Evolutionary conservation across 2,329 filamentous ascomycete genomes (phyloP).

Genomic region (Grosmannia serpens): DNA sequence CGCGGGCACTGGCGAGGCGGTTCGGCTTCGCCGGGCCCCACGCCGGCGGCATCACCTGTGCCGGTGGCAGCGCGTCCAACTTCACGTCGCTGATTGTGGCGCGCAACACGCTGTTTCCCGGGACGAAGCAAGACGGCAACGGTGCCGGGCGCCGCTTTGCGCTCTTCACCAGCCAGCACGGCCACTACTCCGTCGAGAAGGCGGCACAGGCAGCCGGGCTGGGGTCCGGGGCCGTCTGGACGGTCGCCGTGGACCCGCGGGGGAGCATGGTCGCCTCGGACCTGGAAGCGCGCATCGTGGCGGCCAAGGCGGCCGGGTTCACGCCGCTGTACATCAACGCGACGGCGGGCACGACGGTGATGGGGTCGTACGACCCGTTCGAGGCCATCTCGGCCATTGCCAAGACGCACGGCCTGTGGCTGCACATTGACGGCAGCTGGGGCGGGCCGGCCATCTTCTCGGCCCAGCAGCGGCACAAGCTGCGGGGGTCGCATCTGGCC

Average conservation of each 20-base stretch:
- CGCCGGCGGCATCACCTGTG: constrained; percentile 64
- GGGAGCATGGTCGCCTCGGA: constrained; percentile 61
- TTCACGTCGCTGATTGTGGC: constrained; percentile 76
- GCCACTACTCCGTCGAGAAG: constrained; percentile 92
- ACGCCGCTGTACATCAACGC: constrained; percentile 93
- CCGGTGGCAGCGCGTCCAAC: constrained; percentile 78
- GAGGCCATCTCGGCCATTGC: constrained; percentile 58
- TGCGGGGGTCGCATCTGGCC: constrained; percentile 61
- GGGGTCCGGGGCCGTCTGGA: constrained; percentile 60
- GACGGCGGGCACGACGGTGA: constrained; percentile 87
- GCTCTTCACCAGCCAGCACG: constrained; percentile 79
- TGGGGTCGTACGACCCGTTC: constrained; percentile 81
- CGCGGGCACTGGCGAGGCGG: constrained; percentile 57
- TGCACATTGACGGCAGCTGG: constrained; percentile 91
- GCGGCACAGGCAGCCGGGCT: constrained; percentile 85
- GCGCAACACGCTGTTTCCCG: constrained; percentile 72
- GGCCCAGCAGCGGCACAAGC: constrained; percentile 46
- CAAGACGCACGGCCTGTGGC: constrained; percentile 63
- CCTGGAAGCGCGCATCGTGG: constrained; percentile 50
- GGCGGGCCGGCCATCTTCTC: constrained; percentile 77
- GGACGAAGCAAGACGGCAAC: constrained; percentile 65
- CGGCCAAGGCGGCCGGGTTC: constrained; percentile 53
- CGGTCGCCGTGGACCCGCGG: constrained; percentile 58
- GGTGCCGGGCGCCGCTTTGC: constrained; percentile 50
- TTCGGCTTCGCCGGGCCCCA: constrained; percentile 65